phyloP scores from a whole-genome alignment of 208 protist species.

The Herpetomonas samuelpessoai region DNA sequence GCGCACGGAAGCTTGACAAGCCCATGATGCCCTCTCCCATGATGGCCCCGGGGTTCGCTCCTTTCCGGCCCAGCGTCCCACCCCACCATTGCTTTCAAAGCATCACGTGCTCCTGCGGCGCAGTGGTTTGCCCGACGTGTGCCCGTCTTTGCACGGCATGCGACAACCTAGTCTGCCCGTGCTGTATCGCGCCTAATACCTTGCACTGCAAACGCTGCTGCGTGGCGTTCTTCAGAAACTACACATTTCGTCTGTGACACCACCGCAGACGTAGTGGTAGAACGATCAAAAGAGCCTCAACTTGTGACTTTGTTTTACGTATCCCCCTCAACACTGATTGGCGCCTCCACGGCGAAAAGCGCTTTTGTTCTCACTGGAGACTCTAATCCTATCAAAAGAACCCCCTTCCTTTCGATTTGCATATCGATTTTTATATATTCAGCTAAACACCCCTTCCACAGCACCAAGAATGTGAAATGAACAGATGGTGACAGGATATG shows the following conservation, averaged over 20 bases:
- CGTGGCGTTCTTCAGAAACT: constrained; percentile 58
- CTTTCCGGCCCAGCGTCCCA: neutral
- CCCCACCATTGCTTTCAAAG: constrained; percentile 46
- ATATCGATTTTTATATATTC: too few species aligned
- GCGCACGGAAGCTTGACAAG: neutral
- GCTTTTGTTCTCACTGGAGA: too few species aligned
- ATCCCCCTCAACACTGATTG: too few species aligned
- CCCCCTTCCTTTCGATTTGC: too few species aligned
- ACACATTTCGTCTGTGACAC: constrained; percentile 41
- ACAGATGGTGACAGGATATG: too few species aligned
- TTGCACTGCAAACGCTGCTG: constrained; percentile 75
- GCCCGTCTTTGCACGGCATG: constrained; percentile 64
- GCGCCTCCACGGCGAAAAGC: too few species aligned
- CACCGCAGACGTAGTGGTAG: too few species aligned
- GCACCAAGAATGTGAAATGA: too few species aligned
- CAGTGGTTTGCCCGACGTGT: constrained; percentile 47
- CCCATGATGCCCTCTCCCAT: neutral
- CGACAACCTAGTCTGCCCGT: constrained; percentile 52
- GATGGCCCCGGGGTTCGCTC: constrained; percentile 6
- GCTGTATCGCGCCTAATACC: constrained; percentile 55
- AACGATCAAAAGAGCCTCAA: too few species aligned
- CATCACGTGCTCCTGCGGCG: constrained; percentile 52
- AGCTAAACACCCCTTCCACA: too few species aligned
- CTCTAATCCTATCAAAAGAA: too few species aligned
- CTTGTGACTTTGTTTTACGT: too few species aligned